Evolutionary conservation across 805 yeast species (phyloP).

Genomic region (Candida piceae): DNA sequence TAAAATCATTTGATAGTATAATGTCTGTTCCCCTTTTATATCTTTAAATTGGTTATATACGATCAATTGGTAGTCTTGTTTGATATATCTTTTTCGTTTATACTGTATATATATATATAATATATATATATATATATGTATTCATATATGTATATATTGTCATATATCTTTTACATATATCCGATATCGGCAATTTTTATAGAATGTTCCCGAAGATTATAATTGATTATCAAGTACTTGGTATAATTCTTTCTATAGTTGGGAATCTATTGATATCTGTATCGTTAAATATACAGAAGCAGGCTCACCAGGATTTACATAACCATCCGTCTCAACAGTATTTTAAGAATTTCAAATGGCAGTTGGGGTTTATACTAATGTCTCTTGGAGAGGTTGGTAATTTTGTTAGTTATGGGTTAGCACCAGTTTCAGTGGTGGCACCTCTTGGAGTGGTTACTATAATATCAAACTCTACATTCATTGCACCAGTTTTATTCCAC

Average conservation of each 20-base stretch:
- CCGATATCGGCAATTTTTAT: too few relatives aligned
- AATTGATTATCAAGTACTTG: slow-evolving; percentile 14
- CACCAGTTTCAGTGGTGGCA: slow-evolving; percentile 43
- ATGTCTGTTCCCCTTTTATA: too few relatives aligned
- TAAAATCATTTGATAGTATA: too few relatives aligned
- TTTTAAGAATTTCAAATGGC: slow-evolving; percentile 29
- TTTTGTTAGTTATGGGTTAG: slow-evolving; percentile 44
- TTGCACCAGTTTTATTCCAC: slow-evolving; percentile 44
- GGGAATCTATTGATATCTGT: slow-evolving; percentile 26
- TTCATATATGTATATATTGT: too few relatives aligned
- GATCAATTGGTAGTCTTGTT: too few relatives aligned
- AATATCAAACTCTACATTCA: slow-evolving; percentile 38
- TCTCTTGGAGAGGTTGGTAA: slow-evolving; percentile 42
- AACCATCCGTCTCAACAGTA: slow-evolving; percentile 8
- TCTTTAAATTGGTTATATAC: too few relatives aligned
- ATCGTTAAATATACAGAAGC: slow-evolving; percentile 26
- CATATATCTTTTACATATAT: too few relatives aligned
- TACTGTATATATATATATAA: too few relatives aligned
- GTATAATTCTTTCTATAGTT: slow-evolving; percentile 21
- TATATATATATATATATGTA: too few relatives aligned
- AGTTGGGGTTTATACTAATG: slow-evolving; percentile 38
- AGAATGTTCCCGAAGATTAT: too few relatives aligned
- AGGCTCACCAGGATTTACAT: slow-evolving; percentile 19
- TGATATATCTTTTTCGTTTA: too few relatives aligned
- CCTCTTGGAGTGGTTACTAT: slow-evolving; percentile 47